Base-by-base conservation (phyloP, 495 filamentous ascomycete genomes). In the Parathielavia appendiculata region DNA sequence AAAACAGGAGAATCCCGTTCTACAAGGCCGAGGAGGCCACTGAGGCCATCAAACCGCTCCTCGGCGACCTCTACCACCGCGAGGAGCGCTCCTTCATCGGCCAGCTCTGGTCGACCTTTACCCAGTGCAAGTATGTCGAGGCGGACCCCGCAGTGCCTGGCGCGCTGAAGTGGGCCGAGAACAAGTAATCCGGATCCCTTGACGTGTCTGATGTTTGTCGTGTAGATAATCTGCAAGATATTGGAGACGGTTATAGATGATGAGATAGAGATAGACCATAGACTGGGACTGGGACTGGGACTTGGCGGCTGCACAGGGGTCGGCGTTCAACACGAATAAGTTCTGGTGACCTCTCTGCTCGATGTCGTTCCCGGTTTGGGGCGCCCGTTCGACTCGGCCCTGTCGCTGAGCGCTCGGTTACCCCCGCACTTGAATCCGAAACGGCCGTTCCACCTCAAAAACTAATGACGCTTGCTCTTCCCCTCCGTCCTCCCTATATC, bases 11-110 rank as follows among this genome's bases (percentile, higher is more conserved):
- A 62, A 95, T 95, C 56, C 90, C 90, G 45, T 93, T 95, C 74
- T 95, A 96, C 77, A 79, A 91, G 61, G 89, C 90, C 59, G 90
- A 93, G 63, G 88, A 92, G 72, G 90, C 90, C 47, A 86, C 86
- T 51, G 82, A 90, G 57, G 88, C 89, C 57, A 87, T 96, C 75
- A 86, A 85, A 75, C 82, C 83, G 30, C 79, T 92, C 54, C 86
- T 96, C 74, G 89, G 90, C 58, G 73, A 82, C 51, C 83, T 89
- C 71, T 95, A 96, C 76, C 84, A 85, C 61, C 71, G 81, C 40
- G 78, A 90, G 44, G 46, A 58, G 19, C 41, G 69, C 50, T 68
- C 66, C 12, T 73, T 73, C 66, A 55, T 73, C 26, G 71, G 69
- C 36, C 61, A 64, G 59, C 65, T 73, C 32, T 73, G 71, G 71